Evolutionary conservation across 148 eudicot genomes (phyloP), one percentile per base, ranked within the genome.

Genomic region (Nepenthes gracilis): DNA sequence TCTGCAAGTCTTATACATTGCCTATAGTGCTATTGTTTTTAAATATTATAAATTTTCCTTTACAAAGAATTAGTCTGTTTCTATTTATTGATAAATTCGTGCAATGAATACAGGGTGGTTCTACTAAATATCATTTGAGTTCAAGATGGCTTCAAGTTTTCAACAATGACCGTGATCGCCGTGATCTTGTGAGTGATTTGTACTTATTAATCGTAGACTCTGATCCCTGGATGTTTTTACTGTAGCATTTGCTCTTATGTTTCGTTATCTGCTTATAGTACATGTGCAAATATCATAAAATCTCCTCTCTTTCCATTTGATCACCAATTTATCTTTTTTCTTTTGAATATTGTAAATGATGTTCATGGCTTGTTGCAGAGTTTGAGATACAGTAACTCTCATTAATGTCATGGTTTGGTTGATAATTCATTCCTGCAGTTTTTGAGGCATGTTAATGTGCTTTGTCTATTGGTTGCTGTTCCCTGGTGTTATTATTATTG

Each of bases 71-170:
- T 15, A 54, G 33, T 4, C 14, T 4, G 9, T 15, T 6, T 33
- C 35, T 33, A 32, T 33, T 32, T 32, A 9, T 55, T 55, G 2
- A 32, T 55, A 9, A 6, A 3, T 9, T 33, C 10, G 34, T 59
- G 62, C 34, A 54, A 35, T 70, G 58, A 57, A 57, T 73, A 40
- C 77, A 93, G 99, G 99, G 99, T 65, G 99, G 99, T 70, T 80
- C 99, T 13, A 88, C 96, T 43, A 93, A 93, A 71, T 93, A 93
- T 75, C 99, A 93, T 75, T 73, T 93, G 57, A 82, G 85, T 62
- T 75, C 96, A 58, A 88, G 89, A 72, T 93, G 99, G 99, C 74
- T 93, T 72, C 95, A 86, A 66, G 81, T 90, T 69, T 88, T 93
- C 65, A 82, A 81, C 49, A 93, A 84, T 55, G 96, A 93, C 48